phyloP scores from a whole-genome alignment of 768 basidiomycete genomes.

The Mycena vulgaris region DNA sequence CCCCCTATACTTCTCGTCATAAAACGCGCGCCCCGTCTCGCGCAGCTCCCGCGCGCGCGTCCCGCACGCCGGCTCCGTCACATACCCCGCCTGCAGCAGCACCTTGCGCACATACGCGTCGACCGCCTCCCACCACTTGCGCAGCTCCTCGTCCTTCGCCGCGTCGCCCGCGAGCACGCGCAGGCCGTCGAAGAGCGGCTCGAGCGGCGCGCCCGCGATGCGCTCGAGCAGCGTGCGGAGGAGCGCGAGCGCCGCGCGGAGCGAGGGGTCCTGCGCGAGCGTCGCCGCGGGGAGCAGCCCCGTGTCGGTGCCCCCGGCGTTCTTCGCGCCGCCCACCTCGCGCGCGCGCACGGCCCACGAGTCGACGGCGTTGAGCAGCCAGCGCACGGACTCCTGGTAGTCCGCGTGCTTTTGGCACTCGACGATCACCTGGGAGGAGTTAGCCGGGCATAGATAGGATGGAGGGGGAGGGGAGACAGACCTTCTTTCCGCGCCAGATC shows the following conservation, averaged over 20 bases:
- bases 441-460: neutral
- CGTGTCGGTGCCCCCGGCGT: slow-evolving; percentile 48
- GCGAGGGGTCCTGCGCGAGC: slow-evolving; percentile 66
- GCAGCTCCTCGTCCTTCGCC: slow-evolving; percentile 79
- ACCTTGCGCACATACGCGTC: slow-evolving; percentile 79
- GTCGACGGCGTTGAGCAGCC: slow-evolving; percentile 76
- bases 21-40: slow-evolving; percentile 84
- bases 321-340: slow-evolving; percentile 53
- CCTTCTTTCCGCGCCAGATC: slow-evolving; percentile 95
- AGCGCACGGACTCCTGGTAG: slow-evolving; percentile 86
- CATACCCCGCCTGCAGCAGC: slow-evolving; percentile 86
- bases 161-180: slow-evolving; percentile 83
- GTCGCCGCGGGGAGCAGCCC: slow-evolving; percentile 60
- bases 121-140: slow-evolving; percentile 78
- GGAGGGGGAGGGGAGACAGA: slow-evolving; percentile 43
- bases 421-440: slow-evolving; percentile 72
- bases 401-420: slow-evolving; percentile 95
- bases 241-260: slow-evolving; percentile 60
- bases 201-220: slow-evolving; percentile 85
- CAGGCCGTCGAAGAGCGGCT: slow-evolving; percentile 78
- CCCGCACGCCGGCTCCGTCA: slow-evolving; percentile 85
- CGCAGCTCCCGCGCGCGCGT: slow-evolving; percentile 73
- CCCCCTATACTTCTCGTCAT: slow-evolving; percentile 71
- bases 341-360: slow-evolving; percentile 65
- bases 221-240: slow-evolving; percentile 87